Percentiles rank a stretch among this genome's conserved stretches.
Evolutionary conservation across 768 basidiomycete genomes (phyloP).

Genomic region (Boletales sp.): DNA sequence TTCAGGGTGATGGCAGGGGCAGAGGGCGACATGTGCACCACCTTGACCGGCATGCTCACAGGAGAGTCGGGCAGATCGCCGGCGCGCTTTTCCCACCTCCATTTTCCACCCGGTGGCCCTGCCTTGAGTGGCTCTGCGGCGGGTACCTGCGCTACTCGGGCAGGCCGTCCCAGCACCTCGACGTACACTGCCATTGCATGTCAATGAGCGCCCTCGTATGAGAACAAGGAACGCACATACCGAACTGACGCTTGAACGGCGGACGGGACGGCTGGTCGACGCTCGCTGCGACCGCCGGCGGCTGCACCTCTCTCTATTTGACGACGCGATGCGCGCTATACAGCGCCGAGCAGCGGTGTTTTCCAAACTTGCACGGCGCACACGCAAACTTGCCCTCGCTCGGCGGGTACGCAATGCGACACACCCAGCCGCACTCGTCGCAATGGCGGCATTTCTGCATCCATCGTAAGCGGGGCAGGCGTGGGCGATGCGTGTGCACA

Average conservation of each 20-base stretch:
- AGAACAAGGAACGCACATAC: not conserved
- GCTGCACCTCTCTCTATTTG: not conserved
- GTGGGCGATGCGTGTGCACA: not conserved
- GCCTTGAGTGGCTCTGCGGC: not conserved
- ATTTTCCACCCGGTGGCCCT: not conserved
- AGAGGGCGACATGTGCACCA: no score
- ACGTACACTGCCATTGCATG: not conserved
- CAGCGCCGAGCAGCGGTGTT: not conserved
- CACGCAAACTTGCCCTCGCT: not conserved
- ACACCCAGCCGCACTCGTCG: not conserved
- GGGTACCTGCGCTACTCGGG: not conserved
- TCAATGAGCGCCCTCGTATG: not conserved
- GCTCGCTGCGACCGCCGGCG: no score
- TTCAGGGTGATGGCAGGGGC: no score
- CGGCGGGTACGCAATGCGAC: not conserved
- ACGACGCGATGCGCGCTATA: not conserved
- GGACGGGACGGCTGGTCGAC: not conserved
- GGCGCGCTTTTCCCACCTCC: constrained; percentile 1
- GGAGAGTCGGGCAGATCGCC: no score
- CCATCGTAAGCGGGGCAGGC: not conserved
- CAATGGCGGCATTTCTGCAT: constrained; percentile 1
- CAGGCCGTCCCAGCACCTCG: not conserved
- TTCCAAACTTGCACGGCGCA: not conserved
- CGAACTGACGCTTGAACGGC: not conserved
- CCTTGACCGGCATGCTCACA: not conserved